These are phyloP conservation scores for Aspergillus indologenus DNA, from an alignment of 495 filamentous ascomycete genomes.

Conservation along the genomic window DNA sequence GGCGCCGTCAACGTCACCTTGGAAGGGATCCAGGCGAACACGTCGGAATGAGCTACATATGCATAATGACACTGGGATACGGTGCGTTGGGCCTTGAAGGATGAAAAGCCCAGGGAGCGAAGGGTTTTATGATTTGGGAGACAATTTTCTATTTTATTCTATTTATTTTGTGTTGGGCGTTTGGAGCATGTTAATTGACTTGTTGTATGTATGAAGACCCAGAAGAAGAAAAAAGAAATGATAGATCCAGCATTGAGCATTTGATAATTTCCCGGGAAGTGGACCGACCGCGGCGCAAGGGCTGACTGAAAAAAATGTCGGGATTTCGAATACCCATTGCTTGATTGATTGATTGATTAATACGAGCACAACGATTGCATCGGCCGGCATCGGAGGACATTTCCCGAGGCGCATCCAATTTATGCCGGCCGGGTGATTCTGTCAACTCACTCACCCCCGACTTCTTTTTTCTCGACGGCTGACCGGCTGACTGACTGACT, in stretches of 20 bases:
- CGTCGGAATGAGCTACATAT: conserved; percentile 4
- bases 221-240: neutral
- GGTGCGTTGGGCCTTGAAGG: neutral
- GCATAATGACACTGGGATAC: neutral
- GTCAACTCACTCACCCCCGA: conserved; percentile 20
- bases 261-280: neutral
- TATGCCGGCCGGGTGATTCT: conserved; percentile 27
- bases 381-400: conserved; percentile 37
- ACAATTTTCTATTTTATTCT: neutral
- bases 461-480: neutral
- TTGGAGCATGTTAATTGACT: neutral
- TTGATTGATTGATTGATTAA: neutral
- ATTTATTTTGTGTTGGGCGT: neutral
- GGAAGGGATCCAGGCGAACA: conserved; percentile 64
- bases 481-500: neutral
- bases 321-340: neutral
- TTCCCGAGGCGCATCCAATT: conserved; percentile 8
- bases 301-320: neutral
- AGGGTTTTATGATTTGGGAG: neutral
- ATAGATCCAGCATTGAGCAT: neutral
- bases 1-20: conserved; percentile 83
- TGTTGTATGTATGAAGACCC: neutral
- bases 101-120: neutral
- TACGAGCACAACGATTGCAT: neutral
- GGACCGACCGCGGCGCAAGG: too few species aligned